Evolutionary conservation across 176 grass and related monocot genomes (phyloP).

Genomic region (Saccharum officinarum): DNA sequence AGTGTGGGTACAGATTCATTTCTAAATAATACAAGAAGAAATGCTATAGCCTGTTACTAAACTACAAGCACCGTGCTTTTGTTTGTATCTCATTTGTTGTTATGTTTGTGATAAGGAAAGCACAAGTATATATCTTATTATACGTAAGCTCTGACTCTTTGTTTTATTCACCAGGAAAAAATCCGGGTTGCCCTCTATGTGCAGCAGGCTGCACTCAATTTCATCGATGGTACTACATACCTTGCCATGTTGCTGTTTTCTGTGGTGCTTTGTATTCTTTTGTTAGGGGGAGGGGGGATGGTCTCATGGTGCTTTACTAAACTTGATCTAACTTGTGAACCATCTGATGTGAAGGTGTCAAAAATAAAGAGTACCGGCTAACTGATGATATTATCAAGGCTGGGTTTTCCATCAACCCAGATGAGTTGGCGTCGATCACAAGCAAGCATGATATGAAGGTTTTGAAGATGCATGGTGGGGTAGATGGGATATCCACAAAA

Average conservation of each 20-base stretch:
- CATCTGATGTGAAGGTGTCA: slow-evolving; percentile 46
- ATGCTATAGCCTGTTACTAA: background rate
- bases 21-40: background rate
- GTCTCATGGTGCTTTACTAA: background rate
- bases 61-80: background rate
- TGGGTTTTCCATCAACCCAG: slow-evolving; percentile 69
- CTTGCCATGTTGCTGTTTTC: background rate
- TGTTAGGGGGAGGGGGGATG: background rate
- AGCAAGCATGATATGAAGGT: slow-evolving; percentile 63
- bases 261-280: background rate
- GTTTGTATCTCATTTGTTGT: background rate
- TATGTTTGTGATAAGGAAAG: background rate
- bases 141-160: background rate
- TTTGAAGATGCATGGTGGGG: slow-evolving; percentile 66
- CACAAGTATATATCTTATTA: background rate
- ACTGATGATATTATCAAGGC: slow-evolving; percentile 74
- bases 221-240: background rate
- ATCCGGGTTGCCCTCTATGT: background rate
- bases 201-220: background rate
- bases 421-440: slow-evolving; percentile 83
- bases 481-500: slow-evolving; percentile 70
- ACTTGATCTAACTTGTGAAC: background rate
- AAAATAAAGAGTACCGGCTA: slow-evolving; percentile 52
- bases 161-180: background rate
- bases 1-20: background rate